Percentiles rank a stretch among this genome's conserved stretches.
These are phyloP conservation scores for Puya raimondii DNA, from an alignment of 176 grass and related monocot species.

Conservation along the genomic window DNA sequence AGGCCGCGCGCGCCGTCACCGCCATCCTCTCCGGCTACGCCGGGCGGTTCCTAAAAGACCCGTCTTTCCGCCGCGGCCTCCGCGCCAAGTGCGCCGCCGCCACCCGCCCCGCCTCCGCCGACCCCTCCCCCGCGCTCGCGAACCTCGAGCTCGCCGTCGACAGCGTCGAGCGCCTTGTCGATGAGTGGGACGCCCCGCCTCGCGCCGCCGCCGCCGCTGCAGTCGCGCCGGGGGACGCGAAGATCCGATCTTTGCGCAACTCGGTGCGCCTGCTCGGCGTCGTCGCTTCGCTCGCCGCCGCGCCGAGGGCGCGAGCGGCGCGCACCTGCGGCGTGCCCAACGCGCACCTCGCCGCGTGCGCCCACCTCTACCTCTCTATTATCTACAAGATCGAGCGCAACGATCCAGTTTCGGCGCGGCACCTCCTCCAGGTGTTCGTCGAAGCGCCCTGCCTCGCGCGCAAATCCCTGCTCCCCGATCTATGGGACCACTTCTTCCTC, in stretches of 20 bases:
- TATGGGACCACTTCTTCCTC: constrained; percentile 92
- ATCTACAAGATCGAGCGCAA: constrained; percentile 86
- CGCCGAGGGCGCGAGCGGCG: background rate
- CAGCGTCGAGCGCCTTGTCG: constrained; percentile 70
- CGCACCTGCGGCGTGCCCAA: constrained; percentile 55
- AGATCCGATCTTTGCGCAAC: constrained; percentile 84
- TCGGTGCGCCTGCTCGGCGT: constrained; percentile 86
- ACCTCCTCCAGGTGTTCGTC: constrained; percentile 84
- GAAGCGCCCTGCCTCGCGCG: constrained; percentile 76
- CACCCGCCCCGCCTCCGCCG: constrained; percentile 27
- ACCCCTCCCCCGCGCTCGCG: constrained; percentile 45
- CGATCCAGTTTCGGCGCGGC: constrained; percentile 57
- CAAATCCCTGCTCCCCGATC: constrained; percentile 65
- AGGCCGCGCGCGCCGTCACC: constrained; percentile 38
- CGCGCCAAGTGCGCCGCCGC: constrained; percentile 56
- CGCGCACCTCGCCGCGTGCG: constrained; percentile 73
- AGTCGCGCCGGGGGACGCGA: constrained; percentile 33
- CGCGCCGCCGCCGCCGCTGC: background rate
- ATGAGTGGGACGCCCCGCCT: constrained; percentile 11
- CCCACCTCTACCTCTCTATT: constrained; percentile 83
- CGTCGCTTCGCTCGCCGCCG: constrained; percentile 66
- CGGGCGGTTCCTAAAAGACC: constrained; percentile 58
- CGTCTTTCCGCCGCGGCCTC: constrained; percentile 41
- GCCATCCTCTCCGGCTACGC: constrained; percentile 72
- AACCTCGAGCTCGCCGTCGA: constrained; percentile 92